phyloP scores from a whole-genome alignment of 768 basidiomycete genomes.

The Amanita rubescens region DNA sequence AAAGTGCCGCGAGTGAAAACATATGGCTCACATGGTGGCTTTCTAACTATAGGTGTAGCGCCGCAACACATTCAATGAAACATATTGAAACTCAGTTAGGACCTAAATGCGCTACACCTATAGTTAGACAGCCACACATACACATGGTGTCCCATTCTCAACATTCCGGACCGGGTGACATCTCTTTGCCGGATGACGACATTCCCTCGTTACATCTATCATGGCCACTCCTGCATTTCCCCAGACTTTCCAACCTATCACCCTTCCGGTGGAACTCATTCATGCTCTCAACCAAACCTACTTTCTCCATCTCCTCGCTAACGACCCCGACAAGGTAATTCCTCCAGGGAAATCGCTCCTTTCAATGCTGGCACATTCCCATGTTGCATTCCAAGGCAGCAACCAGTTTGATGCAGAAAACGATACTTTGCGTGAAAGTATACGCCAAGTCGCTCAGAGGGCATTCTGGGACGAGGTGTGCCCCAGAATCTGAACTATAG shows the following conservation, averaged over 20 bases:
- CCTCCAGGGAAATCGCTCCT: constrained; percentile 68
- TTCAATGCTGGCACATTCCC: constrained; percentile 44
- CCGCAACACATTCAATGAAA: too few relatives aligned
- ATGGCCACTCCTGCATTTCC: background rate
- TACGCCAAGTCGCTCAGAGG: constrained; percentile 47
- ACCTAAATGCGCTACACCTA: too few relatives aligned
- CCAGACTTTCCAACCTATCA: constrained; percentile 1
- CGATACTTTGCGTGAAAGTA: constrained; percentile 27
- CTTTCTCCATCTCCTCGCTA: constrained; percentile 63
- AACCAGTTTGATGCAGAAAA: constrained; percentile 8
- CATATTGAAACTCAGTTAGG: too few relatives aligned
- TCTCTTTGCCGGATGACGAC: background rate
- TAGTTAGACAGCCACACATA: too few relatives aligned
- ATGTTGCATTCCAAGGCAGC: constrained; percentile 13
- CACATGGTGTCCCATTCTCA: too few relatives aligned
- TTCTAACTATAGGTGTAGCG: too few relatives aligned
- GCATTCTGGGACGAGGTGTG: constrained; percentile 73
- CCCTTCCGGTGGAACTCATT: constrained; percentile 49
- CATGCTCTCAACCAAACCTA: constrained; percentile 51
- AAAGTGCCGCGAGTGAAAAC: too few relatives aligned
- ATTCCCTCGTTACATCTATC: background rate
- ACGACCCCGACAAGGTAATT: constrained; percentile 50
- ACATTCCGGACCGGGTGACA: too few relatives aligned
- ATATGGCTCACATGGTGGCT: too few relatives aligned
- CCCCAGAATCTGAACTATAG: background rate